Conservation (phyloP, 371 early-diverging fungal genomes). For the Apophysomyces sp. region DNA sequence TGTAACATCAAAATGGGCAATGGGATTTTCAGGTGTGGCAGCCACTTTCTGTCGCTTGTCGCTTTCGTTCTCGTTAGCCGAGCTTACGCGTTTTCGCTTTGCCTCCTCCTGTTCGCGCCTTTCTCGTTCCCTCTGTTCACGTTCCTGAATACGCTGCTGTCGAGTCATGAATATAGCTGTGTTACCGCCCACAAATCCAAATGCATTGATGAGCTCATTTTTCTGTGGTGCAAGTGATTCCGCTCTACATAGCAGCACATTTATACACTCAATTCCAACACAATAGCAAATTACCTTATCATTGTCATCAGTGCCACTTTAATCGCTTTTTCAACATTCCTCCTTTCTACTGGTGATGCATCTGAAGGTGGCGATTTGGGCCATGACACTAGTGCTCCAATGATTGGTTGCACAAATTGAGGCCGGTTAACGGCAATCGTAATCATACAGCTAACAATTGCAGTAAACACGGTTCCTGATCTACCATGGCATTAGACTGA, state of each 20-base stretch:
- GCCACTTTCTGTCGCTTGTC: slow-evolving; percentile 20
- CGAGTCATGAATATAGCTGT: slow-evolving; percentile 36
- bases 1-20: slow-evolving; percentile 38
- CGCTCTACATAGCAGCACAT: slow-evolving; percentile 13
- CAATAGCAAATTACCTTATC: slow-evolving; percentile 29
- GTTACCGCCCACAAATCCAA: slow-evolving; percentile 43
- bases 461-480: slow-evolving; percentile 37
- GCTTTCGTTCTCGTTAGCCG: slow-evolving; percentile 3
- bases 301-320: slow-evolving; percentile 40
- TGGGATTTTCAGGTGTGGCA: slow-evolving; percentile 12
- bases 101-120: slow-evolving; percentile 17
- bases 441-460: slow-evolving; percentile 40
- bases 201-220: slow-evolving; percentile 32
- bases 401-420: slow-evolving; percentile 27
- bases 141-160: slow-evolving; percentile 9
- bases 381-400: slow-evolving; percentile 25
- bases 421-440: slow-evolving; percentile 36
- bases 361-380: slow-evolving; percentile 22
- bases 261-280: neutral
- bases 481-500: slow-evolving; percentile 2
- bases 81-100: slow-evolving; percentile 16
- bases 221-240: slow-evolving; percentile 27
- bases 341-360: slow-evolving; percentile 32
- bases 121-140: slow-evolving; percentile 17
- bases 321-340: slow-evolving; percentile 43